phyloP scores from a whole-genome alignment of 768 basidiomycete genomes.

The Paxillus involutus region DNA sequence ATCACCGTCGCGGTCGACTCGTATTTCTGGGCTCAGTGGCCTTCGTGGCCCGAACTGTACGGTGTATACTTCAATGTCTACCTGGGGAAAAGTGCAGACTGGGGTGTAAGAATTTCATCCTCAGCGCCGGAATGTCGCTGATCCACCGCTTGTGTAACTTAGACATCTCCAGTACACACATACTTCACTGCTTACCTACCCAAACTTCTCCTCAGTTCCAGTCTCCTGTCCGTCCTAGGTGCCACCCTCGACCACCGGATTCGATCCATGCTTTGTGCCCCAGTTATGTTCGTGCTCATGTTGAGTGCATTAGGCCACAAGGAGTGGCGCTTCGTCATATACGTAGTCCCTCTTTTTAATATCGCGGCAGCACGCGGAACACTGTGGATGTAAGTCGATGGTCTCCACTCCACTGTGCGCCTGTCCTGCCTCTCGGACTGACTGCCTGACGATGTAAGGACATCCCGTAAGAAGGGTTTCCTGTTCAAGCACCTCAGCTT shows the following conservation, averaged over 20 bases:
- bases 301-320: constrained; percentile 88
- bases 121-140: constrained; percentile 1
- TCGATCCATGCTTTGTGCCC: constrained; percentile 50
- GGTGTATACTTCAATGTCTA: constrained; percentile 83
- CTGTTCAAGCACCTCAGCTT: constrained; percentile 46
- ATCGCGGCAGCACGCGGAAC: constrained; percentile 72
- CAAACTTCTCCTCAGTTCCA: constrained; percentile 67
- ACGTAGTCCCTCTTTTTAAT: constrained; percentile 81
- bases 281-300: constrained; percentile 51
- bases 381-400: constrained; percentile 55
- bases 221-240: constrained; percentile 62
- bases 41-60: constrained; percentile 86
- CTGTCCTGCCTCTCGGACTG: background rate
- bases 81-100: constrained; percentile 82
- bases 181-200: constrained; percentile 75
- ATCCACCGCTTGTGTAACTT: background rate
- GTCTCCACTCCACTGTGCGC: background rate
- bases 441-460: constrained; percentile 31
- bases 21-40: constrained; percentile 74
- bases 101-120: constrained; percentile 70
- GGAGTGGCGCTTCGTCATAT: constrained; percentile 96
- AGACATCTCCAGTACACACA: constrained; percentile 69
- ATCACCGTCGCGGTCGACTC: constrained; percentile 73
- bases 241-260: constrained; percentile 46
- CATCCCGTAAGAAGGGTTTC: constrained; percentile 47